Base-by-base conservation (phyloP, 2,329 filamentous ascomycete species). In the Fusarium duplospermum region DNA sequence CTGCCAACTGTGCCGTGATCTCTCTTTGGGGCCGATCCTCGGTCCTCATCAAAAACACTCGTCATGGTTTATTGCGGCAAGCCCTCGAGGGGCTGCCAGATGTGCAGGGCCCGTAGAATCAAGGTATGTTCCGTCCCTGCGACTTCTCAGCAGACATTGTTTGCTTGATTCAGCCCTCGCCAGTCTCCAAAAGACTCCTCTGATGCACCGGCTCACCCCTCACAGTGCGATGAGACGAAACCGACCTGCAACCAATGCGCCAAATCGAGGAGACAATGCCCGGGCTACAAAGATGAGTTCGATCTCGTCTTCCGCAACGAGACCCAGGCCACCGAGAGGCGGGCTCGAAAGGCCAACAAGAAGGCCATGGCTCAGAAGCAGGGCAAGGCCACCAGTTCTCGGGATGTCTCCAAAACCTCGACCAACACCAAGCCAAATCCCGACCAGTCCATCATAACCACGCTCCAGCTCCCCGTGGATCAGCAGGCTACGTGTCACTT, bases 261-360 rank as follows among this genome's bases (percentile, higher is more conserved):
- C 72, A 92, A 92, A 77, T 91, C 90, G 40, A 86, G 89, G 66
- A 87, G 90, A 42, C 85, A 88, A 73, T 93, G 91, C 77, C 91
- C 91, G 4, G 91, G 91, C 54, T 93, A 93, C 81, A 90, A 90
- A 79, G 90, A 93, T 78, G 91, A 93, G 73, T 93, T 93, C 75
- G 92, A 94, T 76, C 83, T 93, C 27, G 89, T 94, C 64, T 93
- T 93, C 76, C 90, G 92, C 65, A 92, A 93, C 80, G 92, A 93
- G 83, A 93, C 92, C 31, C 89, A 89, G 74, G 90, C 91, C 2
- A 92, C 91, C 36, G 90, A 91, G 77, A 86, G 88, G 70, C 87
- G 91, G 77, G 91, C 89, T 18, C 87, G 87, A 65, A 90, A 88
- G 77, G 86, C 87, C 47, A 88, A 81, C 79, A 86, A 84, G 78